These are phyloP conservation scores for Mycena galericulata DNA, from an alignment of 768 basidiomycete species.

Conservation along the genomic window DNA sequence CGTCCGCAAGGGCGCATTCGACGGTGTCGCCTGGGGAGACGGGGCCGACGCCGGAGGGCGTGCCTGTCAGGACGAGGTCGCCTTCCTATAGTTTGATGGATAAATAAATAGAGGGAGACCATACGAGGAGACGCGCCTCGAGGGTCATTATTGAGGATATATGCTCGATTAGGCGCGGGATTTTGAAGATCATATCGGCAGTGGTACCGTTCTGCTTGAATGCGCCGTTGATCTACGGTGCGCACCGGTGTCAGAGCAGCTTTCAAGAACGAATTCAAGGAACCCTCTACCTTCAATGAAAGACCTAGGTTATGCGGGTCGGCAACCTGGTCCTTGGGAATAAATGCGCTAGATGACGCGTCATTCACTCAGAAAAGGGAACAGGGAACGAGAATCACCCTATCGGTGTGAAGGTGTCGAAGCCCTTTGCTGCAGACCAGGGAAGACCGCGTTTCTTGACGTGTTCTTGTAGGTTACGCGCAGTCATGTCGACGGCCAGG, in stretches of 20 bases:
- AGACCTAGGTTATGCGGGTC: constrained; percentile 85
- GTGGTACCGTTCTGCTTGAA: constrained; percentile 90
- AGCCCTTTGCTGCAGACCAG: constrained; percentile 97
- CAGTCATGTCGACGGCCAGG: constrained; percentile 96
- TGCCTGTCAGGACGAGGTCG: constrained; percentile 92
- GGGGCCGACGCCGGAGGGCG: constrained; percentile 91
- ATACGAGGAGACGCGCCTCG: constrained; percentile 68
- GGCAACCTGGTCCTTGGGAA: constrained; percentile 75
- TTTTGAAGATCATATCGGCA: constrained; percentile 91
- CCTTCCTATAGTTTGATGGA: constrained; percentile 71
- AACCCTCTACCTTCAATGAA: constrained; percentile 76
- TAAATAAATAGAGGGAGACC: background rate
- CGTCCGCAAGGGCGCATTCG: constrained; percentile 75
- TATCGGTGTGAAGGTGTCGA: constrained; percentile 95
- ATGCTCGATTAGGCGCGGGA: constrained; percentile 89
- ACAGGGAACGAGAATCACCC: constrained; percentile 58
- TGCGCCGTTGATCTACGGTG: constrained; percentile 79
- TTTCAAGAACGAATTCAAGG: no score
- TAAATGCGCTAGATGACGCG: constrained; percentile 68
- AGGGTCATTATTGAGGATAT: constrained; percentile 96
- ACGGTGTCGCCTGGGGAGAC: constrained; percentile 82
- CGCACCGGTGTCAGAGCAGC: no score
- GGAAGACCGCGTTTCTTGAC: constrained; percentile 96
- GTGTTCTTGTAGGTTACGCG: constrained; percentile 92
- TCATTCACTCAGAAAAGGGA: background rate